These are phyloP conservation scores for Globisporangium recalcitrans DNA, from an alignment of 352 stramenopile genomes.

Conservation along the genomic window DNA sequence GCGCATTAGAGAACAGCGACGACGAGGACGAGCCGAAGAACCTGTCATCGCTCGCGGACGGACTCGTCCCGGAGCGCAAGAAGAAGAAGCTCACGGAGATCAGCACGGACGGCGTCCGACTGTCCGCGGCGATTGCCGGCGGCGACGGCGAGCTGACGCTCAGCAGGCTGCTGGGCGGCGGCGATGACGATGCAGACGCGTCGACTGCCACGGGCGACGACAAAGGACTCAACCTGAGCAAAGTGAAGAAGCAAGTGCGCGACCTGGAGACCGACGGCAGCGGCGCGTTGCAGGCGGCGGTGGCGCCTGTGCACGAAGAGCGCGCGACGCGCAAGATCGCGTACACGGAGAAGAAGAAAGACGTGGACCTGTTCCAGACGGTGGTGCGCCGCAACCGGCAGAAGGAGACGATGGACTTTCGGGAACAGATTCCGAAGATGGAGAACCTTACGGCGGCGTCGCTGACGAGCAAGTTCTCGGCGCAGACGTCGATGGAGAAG, in stretches of 20 bases:
- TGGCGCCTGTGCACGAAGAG: constrained; percentile 80
- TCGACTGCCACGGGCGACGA: constrained; percentile 16
- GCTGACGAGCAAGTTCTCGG: constrained; percentile 91
- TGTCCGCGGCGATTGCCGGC: constrained; percentile 7
- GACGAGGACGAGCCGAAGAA: constrained; percentile 40
- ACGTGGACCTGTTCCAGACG: constrained; percentile 87
- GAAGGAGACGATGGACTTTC: constrained; percentile 94
- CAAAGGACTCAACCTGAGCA: constrained; percentile 34
- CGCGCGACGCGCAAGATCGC: constrained; percentile 85
- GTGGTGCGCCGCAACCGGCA: constrained; percentile 90
- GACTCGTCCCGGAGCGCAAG: constrained; percentile 36
- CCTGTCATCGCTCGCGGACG: constrained; percentile 43
- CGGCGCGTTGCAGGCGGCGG: constrained; percentile 48
- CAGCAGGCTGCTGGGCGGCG: constrained; percentile 35
- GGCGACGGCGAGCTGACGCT: constrained; percentile 30
- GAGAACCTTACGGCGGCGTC: constrained; percentile 78
- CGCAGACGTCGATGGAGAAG: constrained; percentile 89
- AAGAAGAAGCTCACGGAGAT: constrained; percentile 59
- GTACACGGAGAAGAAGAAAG: constrained; percentile 86
- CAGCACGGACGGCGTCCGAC: constrained; percentile 31
- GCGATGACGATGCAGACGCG: constrained; percentile 20
- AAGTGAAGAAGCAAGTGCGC: constrained; percentile 73
- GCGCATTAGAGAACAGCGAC: constrained; percentile 29
- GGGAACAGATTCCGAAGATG: constrained; percentile 78
- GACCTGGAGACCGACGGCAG: constrained; percentile 57